These are phyloP conservation scores for Prunus davidiana DNA, from an alignment of 306 rosid species.

Conservation along the genomic window DNA sequence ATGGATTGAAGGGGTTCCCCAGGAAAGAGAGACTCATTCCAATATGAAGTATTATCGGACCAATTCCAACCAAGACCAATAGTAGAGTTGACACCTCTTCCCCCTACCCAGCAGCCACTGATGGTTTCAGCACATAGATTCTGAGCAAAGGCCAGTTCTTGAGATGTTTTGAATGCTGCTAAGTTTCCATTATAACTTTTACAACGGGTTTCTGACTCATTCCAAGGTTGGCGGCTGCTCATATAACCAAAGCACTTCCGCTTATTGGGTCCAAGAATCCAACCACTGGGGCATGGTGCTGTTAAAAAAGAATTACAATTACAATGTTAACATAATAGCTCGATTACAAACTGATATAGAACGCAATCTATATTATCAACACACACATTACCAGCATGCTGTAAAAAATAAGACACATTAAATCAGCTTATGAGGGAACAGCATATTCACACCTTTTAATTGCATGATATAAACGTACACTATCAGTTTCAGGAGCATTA, in stretches of 20 bases:
- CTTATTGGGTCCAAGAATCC: conserved; percentile 55
- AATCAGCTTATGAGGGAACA: not conserved
- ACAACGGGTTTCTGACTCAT: conserved; percentile 74
- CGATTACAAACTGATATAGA: conserved; percentile 6
- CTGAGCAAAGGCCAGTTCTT: conserved; percentile 58
- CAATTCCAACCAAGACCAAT: conserved; percentile 60
- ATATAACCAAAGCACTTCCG: conserved; percentile 61
- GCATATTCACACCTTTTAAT: not conserved
- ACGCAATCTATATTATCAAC: not conserved
- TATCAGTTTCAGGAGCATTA: not conserved
- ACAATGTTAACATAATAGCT: conserved; percentile 12
- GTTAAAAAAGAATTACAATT: conserved; percentile 25
- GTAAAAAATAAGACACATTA: not conserved
- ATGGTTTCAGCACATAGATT: conserved; percentile 43
- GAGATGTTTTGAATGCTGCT: conserved; percentile 49
- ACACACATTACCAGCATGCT: not conserved
- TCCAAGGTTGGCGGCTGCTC: conserved; percentile 58
- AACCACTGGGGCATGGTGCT: conserved; percentile 71
- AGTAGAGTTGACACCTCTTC: conserved; percentile 53
- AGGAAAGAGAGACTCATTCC: conserved; percentile 61
- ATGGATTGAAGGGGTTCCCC: conserved; percentile 24
- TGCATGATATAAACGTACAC: not conserved
- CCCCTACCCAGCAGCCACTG: conserved; percentile 87
- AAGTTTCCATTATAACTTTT: conserved; percentile 64
- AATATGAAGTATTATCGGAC: conserved; percentile 64